Base-by-base conservation (phyloP, 805 yeast genomes). In the Candida ovalis region DNA sequence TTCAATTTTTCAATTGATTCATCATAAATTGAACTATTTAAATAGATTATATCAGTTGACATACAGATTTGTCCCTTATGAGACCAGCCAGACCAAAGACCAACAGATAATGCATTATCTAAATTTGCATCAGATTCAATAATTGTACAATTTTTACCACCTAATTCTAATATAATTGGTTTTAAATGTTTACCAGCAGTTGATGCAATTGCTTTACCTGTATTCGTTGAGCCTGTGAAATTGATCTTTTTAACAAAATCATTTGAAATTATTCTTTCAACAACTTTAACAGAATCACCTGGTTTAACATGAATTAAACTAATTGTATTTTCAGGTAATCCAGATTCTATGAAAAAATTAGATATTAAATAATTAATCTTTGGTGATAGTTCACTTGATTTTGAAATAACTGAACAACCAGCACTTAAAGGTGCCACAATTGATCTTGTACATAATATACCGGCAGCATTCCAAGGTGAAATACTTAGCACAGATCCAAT, bases 391-490 rank as follows among this genome's bases (percentile, higher is more conserved):
- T 75, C 77, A 15, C 73, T 61, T 1, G 76, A 61, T 48, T 74
- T 74, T 33, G 67, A 49, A 18, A 75, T 57, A 12, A 75, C 78
- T 0, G 78, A 73, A 50, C 78, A 74, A 1, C 79, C 79, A 12
- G 79, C 79, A 37, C 73, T 73, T 46, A 75, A 59, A 2, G 79
- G 80, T 5, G 74, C 73, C 17, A 64, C 51, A 3, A 75, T 63
- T 2, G 75, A 61, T 47, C 79, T 61, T 15, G 66, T 63, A 13
- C 69, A 59, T 30, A 75, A 58, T 15, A 73, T 62, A 0, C 69
- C 69, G 1, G 80, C 78, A 1, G 77, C 78, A 58, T 75, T 75
- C 80, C 79, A 75, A 0, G 80, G 73, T 2, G 77, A 64, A 1
- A 75, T 69, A 17, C 77, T 65, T 32, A 75, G 54, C 1, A 75